phyloP scores from a whole-genome alignment of 495 filamentous ascomycete species.

The Podospora bellae-mahoneyi region DNA sequence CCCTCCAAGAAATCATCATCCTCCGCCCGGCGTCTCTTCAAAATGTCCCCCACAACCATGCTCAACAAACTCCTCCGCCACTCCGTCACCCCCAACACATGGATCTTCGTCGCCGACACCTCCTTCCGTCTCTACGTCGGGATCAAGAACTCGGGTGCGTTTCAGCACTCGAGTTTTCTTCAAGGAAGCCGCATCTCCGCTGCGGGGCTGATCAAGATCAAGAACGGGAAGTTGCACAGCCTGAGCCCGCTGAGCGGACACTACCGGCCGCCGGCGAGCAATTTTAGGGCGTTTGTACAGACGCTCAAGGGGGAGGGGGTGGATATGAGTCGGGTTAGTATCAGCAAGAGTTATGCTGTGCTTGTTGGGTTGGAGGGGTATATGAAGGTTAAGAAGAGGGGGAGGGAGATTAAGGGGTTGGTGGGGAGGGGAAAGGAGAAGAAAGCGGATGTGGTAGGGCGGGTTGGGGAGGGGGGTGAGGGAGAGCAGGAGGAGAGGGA shows the following conservation, averaged over 20 bases:
- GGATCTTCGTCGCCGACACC: constrained; percentile 90
- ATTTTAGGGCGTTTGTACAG: constrained; percentile 76
- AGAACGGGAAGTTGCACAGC: constrained; percentile 64
- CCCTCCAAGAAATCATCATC: constrained; percentile 38
- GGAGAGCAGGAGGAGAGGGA: not conserved
- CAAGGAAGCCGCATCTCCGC: constrained; percentile 77
- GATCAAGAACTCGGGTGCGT: constrained; percentile 83
- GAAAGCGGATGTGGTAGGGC: constrained; percentile 25
- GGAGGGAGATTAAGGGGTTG: constrained; percentile 46
- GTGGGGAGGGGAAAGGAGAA: constrained; percentile 29
- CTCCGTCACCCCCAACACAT: constrained; percentile 71
- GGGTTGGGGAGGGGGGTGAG: not conserved
- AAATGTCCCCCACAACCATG: constrained; percentile 65
- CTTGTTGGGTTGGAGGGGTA: constrained; percentile 82
- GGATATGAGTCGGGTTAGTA: constrained; percentile 72
- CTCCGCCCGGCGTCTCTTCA: constrained; percentile 51
- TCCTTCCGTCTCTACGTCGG: constrained; percentile 84
- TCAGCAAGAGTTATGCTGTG: constrained; percentile 77
- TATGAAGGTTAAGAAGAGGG: constrained; percentile 57
- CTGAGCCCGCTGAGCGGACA: constrained; percentile 68
- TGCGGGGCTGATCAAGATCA: constrained; percentile 81
- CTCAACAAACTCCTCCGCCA: constrained; percentile 69
- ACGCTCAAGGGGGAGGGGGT: constrained; percentile 68
- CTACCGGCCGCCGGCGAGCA: constrained; percentile 76
- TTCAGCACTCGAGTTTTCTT: constrained; percentile 81